These are phyloP conservation scores for Coemansia asiatica DNA, from an alignment of 192 early-diverging fungal genomes.

Conservation along the genomic window DNA sequence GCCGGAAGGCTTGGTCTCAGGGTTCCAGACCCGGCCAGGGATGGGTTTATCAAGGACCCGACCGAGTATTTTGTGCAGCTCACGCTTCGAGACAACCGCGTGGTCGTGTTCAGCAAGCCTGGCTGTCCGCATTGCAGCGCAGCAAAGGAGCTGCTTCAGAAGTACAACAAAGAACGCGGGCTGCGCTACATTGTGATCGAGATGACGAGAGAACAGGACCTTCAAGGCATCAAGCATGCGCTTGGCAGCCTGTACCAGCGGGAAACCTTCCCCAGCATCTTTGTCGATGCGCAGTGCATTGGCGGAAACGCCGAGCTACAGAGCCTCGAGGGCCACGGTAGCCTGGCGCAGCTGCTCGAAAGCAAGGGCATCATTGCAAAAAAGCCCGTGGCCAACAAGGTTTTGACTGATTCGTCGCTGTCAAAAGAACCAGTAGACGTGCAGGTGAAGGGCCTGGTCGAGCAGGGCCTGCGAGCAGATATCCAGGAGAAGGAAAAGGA, in stretches of 20 bases:
- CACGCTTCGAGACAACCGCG: constrained; percentile 19
- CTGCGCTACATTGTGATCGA: constrained; percentile 57
- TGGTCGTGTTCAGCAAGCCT: constrained; percentile 71
- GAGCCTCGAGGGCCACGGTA: constrained; percentile 34
- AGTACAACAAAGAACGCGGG: constrained; percentile 21
- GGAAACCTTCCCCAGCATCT: constrained; percentile 66
- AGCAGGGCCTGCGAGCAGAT: background rate
- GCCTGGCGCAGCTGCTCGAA: constrained; percentile 49
- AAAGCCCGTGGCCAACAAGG: background rate
- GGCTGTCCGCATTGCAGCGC: constrained; percentile 65
- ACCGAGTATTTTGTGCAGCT: constrained; percentile 23
- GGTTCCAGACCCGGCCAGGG: background rate
- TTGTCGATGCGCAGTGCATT: constrained; percentile 62
- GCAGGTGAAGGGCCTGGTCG: background rate
- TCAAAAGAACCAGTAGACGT: background rate
- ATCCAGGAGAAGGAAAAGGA: background rate
- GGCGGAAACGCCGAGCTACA: constrained; percentile 61
- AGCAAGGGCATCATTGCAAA: constrained; percentile 11
- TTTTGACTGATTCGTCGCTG: background rate
- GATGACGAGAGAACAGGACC: constrained; percentile 34
- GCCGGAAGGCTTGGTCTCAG: background rate
- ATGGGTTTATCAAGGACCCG: constrained; percentile 15
- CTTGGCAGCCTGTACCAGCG: constrained; percentile 55
- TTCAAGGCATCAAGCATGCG: constrained; percentile 56
- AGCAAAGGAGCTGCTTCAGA: constrained; percentile 58